These are phyloP conservation scores for Phytopythium aichiense DNA, from an alignment of 352 stramenopile genomes.

Conservation along the genomic window DNA sequence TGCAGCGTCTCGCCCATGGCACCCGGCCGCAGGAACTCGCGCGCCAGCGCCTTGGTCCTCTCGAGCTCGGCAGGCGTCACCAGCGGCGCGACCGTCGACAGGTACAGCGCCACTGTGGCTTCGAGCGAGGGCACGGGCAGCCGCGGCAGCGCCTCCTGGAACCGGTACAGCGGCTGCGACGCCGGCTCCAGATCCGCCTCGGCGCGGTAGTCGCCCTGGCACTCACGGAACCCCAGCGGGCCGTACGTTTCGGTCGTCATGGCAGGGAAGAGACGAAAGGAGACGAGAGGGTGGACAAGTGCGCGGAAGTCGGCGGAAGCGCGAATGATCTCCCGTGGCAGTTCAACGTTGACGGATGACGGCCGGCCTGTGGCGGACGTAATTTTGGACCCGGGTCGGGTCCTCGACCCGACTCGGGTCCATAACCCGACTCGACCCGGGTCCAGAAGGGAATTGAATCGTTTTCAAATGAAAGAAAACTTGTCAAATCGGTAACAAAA, in stretches of 20 bases:
- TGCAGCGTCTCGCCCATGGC: conserved; percentile 78
- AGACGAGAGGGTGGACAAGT: too few relatives aligned
- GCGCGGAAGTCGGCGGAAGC: conserved; percentile 12
- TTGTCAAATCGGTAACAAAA: too few relatives aligned
- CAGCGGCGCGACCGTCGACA: conserved; percentile 87
- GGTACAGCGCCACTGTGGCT: conserved; percentile 89
- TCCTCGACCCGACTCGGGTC: too few relatives aligned
- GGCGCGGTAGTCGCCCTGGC: conserved; percentile 88
- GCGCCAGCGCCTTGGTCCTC: conserved; percentile 56
- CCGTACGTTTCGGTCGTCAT: conserved; percentile 29
- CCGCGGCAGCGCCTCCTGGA: conserved; percentile 82
- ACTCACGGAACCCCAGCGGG: conserved; percentile 92
- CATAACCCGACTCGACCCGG: too few relatives aligned
- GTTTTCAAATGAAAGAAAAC: too few relatives aligned
- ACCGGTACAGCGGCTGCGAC: conserved; percentile 62
- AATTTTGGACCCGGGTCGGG: too few relatives aligned
- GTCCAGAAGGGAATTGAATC: too few relatives aligned
- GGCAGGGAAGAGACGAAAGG: conserved; percentile 1
- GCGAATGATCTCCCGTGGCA: conserved; percentile 13
- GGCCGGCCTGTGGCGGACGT: background rate
- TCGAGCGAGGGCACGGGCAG: conserved; percentile 90
- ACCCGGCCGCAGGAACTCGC: conserved; percentile 53
- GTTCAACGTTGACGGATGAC: conserved; percentile 23
- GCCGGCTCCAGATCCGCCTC: conserved; percentile 60
- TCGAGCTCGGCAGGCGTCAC: conserved; percentile 69